A percentile compares a stretch with the other conserved stretches of the same genome.
These are phyloP conservation scores for Nasturtium officinale DNA, from an alignment of 345 rosid species.

Conservation along the genomic window DNA sequence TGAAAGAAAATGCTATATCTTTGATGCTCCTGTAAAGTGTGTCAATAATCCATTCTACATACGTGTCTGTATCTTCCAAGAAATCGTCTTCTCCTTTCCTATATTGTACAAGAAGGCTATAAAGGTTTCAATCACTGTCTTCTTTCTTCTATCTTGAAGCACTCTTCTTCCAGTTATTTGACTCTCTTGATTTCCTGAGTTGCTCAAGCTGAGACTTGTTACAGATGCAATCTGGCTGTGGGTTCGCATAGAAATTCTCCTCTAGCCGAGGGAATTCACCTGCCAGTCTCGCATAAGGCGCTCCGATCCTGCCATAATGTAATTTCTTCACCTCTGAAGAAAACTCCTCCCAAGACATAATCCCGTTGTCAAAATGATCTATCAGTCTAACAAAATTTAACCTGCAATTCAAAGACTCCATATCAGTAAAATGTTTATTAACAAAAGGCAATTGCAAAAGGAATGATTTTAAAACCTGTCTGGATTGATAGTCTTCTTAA, in stretches of 20 bases:
- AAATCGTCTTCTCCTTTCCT: constrained; percentile 33
- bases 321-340: constrained; percentile 63
- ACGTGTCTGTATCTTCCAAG: constrained; percentile 29
- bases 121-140: constrained; percentile 21
- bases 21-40: constrained; percentile 29
- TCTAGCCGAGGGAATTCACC: constrained; percentile 80
- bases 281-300: constrained; percentile 61
- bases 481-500: constrained; percentile 81
- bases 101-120: constrained; percentile 43
- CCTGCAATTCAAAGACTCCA: constrained; percentile 49
- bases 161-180: constrained; percentile 33
- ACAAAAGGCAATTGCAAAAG: not conserved
- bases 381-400: constrained; percentile 66
- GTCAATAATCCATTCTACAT: constrained; percentile 14
- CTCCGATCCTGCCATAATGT: constrained; percentile 74
- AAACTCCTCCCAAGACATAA: constrained; percentile 73
- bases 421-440: not conserved
- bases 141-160: constrained; percentile 31
- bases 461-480: constrained; percentile 53
- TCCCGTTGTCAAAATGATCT: constrained; percentile 68
- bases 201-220: constrained; percentile 47
- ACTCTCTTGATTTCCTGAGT: constrained; percentile 27
- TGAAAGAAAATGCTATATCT: constrained; percentile 21
- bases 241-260: constrained; percentile 91
- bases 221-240: constrained; percentile 88